Conservation (phyloP, 305 asterid species). For the Nicotiana rustica region DNA sequence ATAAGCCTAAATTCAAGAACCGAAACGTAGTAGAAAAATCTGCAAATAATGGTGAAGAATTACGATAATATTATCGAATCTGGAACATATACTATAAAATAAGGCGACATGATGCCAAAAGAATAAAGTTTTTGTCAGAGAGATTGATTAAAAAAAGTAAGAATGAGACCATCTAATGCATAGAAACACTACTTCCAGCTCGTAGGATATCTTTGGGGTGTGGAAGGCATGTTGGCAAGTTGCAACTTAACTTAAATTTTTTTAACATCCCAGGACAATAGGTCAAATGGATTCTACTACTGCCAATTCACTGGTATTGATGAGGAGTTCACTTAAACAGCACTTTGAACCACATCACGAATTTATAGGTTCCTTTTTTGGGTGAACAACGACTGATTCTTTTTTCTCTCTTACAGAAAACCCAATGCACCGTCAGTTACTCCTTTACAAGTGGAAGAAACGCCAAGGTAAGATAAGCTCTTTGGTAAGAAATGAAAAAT, state of each 20-base stretch:
- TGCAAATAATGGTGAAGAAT: conserved; percentile 6
- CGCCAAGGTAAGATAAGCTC: neutral
- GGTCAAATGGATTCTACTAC: neutral
- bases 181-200: neutral
- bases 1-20: neutral
- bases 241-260: neutral
- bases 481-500: neutral
- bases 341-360: neutral
- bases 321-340: neutral
- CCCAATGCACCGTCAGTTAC: neutral
- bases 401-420: neutral
- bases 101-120: neutral
- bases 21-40: neutral
- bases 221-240: neutral
- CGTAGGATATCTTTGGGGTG: neutral
- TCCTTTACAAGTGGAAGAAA: neutral
- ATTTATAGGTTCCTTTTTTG: neutral
- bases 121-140: neutral
- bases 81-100: neutral
- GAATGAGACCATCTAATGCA: neutral
- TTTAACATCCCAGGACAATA: neutral
- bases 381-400: neutral
- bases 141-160: neutral
- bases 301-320: neutral
- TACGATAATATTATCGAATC: neutral